Base-by-base conservation (phyloP, 192 early-diverging fungal species). In the Physocladia obscura region DNA sequence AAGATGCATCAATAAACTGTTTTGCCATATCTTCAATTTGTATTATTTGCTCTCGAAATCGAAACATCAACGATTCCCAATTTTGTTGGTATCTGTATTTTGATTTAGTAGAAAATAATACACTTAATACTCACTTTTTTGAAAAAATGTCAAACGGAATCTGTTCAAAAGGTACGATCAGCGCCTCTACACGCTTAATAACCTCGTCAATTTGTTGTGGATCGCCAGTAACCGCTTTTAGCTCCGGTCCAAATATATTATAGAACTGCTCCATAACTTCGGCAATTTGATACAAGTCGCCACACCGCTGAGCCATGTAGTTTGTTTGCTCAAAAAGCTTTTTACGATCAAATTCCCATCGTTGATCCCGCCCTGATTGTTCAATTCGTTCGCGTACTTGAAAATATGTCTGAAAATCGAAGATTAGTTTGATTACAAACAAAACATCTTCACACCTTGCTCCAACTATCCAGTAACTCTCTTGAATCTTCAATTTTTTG, bases 191-290 rank as follows among this genome's bases (percentile, higher is more conserved):
- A 8, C 86, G 70, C 54, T 86, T 88, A 63, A 88, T 84, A n/a
- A 88, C 86, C 57, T 88, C 86, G 52, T 88, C 86, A 52, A 88
- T 87, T 51, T 81, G 78, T 57, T 88, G 86, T 2, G 86, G 81
- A 69, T 88, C 86, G 30, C 86, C 86, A 1, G 86, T 88, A 1
- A 88, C 86, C 29, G 86, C 86, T 61, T 88, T 88, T 29, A 88
- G 64, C 69, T 88, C 84, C 0, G 86, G 84, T 26, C 86, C 86
- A 74, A 88, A 88, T 56, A 88, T 88, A 67, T 75, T 80, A 74
- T 88, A 88, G 74, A 88, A 88, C 61, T 88, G 86, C 62, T 85
- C 86, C 82, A 88, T 82, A 1, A 88, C 84, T 67, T 88, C 86
- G 27, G 82, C 82, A 59, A 88, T 87, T 64, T 88, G 80, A 58